Base-by-base conservation (phyloP, 169 alveolate genomes). In the Plasmodium vivax region DNA sequence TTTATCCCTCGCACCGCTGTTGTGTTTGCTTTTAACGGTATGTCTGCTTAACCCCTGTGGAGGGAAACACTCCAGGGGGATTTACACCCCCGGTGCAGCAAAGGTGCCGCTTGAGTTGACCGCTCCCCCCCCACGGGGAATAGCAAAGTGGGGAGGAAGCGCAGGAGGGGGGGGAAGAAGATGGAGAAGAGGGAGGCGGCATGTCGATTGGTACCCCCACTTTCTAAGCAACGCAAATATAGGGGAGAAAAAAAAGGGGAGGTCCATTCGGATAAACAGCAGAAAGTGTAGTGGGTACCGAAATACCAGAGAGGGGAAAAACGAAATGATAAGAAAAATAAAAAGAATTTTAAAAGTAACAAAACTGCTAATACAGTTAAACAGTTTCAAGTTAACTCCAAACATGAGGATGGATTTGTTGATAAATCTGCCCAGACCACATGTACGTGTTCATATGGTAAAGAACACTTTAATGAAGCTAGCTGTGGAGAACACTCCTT, bases 361-460 rank as follows among this genome's bases (percentile, higher is more conserved):
- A 30, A 90, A 90, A n/a, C 47, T 90, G 38, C 58, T 90, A 80
- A 90, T 90, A 14, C 94, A 90, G 34, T 71, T 90, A 68, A 90
- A 90, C 38, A 90, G 94, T 62, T 90, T 90, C 82, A 90, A 90
- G 30, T 62, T 90, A 81, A 80, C 94, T 36, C 94, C 94, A 68
- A 90, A 90, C 62, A 68, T 90, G 74, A 80, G 94, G 54, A 90
- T 90, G 94, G 94, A 90, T 41, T 58, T 81, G 41, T 51, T 90
- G n/a, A 90, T 90, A 62, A 79, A 90, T 68, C 38, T 90, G 73
- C 94, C 94, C 30, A 90, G 94, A 90, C 94, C 94, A 45, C 94
- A 90, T 90, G 90, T 90, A 79, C 94, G 94, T 80, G 83, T 90
- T 72, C 94, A 90, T 90, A 90, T 90, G 94, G 94, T 90, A 27